Percentiles rank a stretch among this genome's conserved stretches.
Evolutionary conservation across 2,329 filamentous ascomycete species (phyloP).

Genomic region (Colletotrichum costaricense): DNA sequence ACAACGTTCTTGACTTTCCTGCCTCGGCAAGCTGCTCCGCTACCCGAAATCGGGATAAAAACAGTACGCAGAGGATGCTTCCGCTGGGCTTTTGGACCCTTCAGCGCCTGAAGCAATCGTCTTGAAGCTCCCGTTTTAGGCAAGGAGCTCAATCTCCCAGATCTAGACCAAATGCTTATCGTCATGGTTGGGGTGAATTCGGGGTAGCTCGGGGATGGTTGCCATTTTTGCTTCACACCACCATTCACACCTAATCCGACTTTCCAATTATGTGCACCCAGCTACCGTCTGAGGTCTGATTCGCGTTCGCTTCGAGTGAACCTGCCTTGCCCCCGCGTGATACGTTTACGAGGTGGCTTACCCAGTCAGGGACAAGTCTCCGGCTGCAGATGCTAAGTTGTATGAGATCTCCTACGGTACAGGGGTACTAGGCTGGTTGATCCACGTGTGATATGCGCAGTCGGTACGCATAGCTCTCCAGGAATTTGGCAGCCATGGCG

Average conservation of each 20-base stretch:
- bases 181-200: not conserved
- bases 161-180: not conserved
- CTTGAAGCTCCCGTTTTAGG: not conserved
- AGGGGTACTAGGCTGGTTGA: no score
- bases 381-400: no score
- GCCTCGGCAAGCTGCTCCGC: not conserved
- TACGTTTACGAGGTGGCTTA: no score
- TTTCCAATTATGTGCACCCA: not conserved
- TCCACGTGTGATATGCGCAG: no score
- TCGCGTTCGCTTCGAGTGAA: not conserved
- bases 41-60: not conserved
- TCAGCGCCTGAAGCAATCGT: not conserved
- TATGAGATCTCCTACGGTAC: no score
- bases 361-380: no score
- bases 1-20: not conserved
- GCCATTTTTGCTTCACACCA: not conserved
- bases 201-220: constrained; percentile 11
- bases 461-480: no score
- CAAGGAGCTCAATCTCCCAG: not conserved
- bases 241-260: not conserved
- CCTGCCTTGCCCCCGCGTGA: not conserved
- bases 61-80: no score
- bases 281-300: not conserved
- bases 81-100: no score
- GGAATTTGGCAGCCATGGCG: no score